Percentiles rank a stretch among this genome's conserved stretches.
These are phyloP conservation scores for Podospora fimiseda DNA, from an alignment of 495 filamentous ascomycete genomes.

Conservation along the genomic window DNA sequence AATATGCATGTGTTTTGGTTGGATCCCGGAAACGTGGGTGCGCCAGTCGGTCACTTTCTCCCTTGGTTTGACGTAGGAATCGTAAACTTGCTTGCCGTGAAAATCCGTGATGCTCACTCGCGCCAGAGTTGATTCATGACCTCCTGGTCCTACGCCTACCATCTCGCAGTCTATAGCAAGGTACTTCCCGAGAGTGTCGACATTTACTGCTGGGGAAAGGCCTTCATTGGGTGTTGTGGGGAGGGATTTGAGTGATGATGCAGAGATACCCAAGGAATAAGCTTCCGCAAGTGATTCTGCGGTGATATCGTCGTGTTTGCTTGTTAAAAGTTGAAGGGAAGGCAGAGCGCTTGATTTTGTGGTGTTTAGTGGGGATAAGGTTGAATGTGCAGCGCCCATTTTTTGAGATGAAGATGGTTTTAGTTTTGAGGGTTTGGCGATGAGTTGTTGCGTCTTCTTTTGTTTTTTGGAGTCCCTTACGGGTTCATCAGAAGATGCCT, in stretches of 20 bases:
- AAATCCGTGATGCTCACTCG: conserved; percentile 86
- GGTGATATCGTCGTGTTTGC: conserved; percentile 42
- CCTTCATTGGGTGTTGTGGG: conserved; percentile 44
- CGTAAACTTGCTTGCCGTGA: conserved; percentile 83
- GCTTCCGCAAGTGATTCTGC: conserved; percentile 54
- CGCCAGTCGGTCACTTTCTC: conserved; percentile 81
- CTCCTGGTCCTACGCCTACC: conserved; percentile 77
- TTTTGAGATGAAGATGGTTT: neutral
- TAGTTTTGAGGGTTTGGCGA: neutral
- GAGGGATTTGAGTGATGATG: conserved; percentile 19
- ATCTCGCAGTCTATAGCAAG: conserved; percentile 95
- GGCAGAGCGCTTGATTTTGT: neutral
- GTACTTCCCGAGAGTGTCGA: conserved; percentile 61
- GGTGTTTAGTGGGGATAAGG: neutral
- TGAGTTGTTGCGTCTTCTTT: neutral
- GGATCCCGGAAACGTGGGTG: conserved; percentile 75
- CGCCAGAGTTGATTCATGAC: conserved; percentile 65
- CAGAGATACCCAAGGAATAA: conserved; percentile 42
- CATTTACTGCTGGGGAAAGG: conserved; percentile 39
- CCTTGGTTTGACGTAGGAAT: conserved; percentile 77
- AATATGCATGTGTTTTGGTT: conserved; percentile 57
- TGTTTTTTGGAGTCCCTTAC: neutral
- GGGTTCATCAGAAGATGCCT: neutral
- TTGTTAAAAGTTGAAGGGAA: neutral
- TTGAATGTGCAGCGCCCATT: conserved; percentile 1